Evolutionary conservation across 2,329 filamentous ascomycete species (phyloP), one percentile per base, ranked within the genome.

Genomic region (Neofusicoccum laricinum): DNA sequence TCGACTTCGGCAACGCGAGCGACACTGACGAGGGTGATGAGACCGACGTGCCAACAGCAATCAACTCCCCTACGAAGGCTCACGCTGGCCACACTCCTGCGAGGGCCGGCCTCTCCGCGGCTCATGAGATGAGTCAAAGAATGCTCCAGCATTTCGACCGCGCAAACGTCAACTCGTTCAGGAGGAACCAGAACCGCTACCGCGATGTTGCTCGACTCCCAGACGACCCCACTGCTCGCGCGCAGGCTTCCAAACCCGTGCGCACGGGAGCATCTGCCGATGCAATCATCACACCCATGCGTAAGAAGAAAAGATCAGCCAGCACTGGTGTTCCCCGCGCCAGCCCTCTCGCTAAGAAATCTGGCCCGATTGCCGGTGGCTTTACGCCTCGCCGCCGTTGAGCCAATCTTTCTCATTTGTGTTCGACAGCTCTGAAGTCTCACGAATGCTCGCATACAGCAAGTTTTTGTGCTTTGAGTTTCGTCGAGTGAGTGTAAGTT

Each of bases 131-230:
- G 63, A 65, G 55, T 40, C 50, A 43, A 46, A 65, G 70, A 19
- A 77, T 78, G 73, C 73, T 78, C 7, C 72, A 77, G 64, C 76
- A 78, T 58, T 77, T 68, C 53, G 66, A 68, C 30, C 65, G 67
- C 30, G 84, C 83, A 34, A 81, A 75, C 12, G 74, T 78, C 14
- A 77, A 74, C 43, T 75, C 76, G 11, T 78, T 78, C 69, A 72
- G 76, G 34, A 76, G 75, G 65, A 76, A 78, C 41, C 76, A 78
- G 57, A 76, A 73, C 51, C 71, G 74, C 21, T 77, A 74, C 58
- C 74, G 75, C 53, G 75, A 77, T 64, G 69, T 77, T 17, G 71
- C 76, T 19, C 73, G 74, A 48, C 71, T 76, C 48, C 75, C 75
- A 32, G 71, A 73, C 11, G 74, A 77, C 57, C 75, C 75, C 15